phyloP scores from a whole-genome alignment of 306 rosid genomes.

The Leucaena leucocephala region DNA sequence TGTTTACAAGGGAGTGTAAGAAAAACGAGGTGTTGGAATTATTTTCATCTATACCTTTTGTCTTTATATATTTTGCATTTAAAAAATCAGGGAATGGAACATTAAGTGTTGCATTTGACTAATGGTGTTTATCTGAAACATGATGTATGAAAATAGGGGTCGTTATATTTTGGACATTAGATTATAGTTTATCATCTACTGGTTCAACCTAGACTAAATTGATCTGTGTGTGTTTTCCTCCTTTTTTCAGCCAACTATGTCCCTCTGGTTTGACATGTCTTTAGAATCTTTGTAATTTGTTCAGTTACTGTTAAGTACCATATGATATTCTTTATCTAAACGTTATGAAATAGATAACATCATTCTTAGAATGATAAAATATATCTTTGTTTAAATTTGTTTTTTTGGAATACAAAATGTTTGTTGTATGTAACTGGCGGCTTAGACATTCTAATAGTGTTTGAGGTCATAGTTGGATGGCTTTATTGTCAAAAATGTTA shows the following conservation, averaged over 20 bases:
- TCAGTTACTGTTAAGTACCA: not conserved
- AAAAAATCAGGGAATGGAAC: too few species aligned
- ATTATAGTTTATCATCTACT: too few species aligned
- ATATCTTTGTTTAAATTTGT: not conserved
- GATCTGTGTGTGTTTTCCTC: too few species aligned
- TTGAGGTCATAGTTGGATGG: not conserved
- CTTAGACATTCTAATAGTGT: not conserved
- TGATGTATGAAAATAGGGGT: not conserved
- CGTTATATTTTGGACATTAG: not conserved
- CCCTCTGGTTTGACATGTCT: too few species aligned
- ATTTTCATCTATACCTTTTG: not conserved
- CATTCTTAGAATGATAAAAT: too few species aligned
- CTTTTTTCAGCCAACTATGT: too few species aligned
- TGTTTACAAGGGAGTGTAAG: slow-evolving; percentile 93
- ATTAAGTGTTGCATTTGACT: too few species aligned
- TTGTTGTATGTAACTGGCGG: too few species aligned
- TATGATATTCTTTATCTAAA: not conserved
- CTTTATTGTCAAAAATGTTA: not conserved
- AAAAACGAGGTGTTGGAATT: slow-evolving; percentile 76
- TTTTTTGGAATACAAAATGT: too few species aligned
- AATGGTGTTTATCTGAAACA: slow-evolving; percentile 16
- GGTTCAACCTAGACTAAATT: too few species aligned
- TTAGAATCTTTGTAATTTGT: too few species aligned
- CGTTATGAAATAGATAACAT: not conserved
- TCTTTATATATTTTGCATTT: too few species aligned